These are phyloP conservation scores for Plectosphaerella cucumerina DNA, from an alignment of 2,329 filamentous ascomycete species.

Conservation along the genomic window DNA sequence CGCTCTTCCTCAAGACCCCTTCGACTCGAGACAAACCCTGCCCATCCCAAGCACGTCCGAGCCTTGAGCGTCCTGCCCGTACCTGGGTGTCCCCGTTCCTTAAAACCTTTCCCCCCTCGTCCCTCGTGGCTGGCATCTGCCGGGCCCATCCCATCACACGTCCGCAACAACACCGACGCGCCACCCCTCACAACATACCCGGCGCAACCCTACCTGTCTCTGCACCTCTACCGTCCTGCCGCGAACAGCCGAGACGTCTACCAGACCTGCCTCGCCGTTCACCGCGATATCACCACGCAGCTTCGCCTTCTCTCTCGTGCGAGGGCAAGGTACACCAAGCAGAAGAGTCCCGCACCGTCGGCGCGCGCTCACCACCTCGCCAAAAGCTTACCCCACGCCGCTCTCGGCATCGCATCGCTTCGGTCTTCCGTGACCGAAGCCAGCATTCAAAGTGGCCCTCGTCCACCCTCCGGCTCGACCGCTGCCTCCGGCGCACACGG, in stretches of 20 bases:
- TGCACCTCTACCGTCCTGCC: too few species aligned
- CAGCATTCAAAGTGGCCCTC: conserved; percentile 56
- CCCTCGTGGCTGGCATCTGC: not conserved
- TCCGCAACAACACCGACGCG: not conserved
- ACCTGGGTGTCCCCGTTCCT: not conserved
- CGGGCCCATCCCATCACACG: not conserved
- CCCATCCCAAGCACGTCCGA: not conserved
- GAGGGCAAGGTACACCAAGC: too few species aligned
- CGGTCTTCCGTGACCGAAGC: conserved; percentile 25
- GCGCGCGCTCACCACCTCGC: not conserved
- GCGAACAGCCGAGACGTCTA: too few species aligned
- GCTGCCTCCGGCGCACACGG: conserved; percentile 62
- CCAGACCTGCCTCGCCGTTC: too few species aligned
- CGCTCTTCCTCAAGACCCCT: not conserved
- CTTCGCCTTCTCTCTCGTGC: too few species aligned
- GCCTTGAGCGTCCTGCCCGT: not conserved
- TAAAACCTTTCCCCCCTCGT: conserved; percentile 7
- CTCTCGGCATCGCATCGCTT: not conserved
- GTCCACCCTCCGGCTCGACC: conserved; percentile 56
- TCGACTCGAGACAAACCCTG: not conserved
- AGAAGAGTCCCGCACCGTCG: too few species aligned
- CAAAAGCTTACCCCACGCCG: not conserved
- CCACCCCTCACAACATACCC: not conserved
- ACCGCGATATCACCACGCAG: too few species aligned
- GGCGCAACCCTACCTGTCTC: too few species aligned